Evolutionary conservation across 192 early-diverging fungal species (phyloP).

Genomic region (Paraglomus brasilianum): DNA sequence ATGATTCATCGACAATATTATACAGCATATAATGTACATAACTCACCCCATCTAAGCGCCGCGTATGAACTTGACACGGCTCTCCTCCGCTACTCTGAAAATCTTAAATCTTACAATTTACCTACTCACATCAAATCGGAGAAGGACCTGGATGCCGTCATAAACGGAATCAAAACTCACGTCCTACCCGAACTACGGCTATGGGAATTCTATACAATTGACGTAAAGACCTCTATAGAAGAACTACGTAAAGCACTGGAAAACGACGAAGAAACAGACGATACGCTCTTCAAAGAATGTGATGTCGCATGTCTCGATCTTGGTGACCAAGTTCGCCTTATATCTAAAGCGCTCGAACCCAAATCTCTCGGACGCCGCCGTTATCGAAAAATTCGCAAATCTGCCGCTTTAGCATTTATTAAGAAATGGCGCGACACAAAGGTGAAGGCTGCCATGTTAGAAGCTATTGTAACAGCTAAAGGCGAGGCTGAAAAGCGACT

Average conservation of each 20-base stretch:
- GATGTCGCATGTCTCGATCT: constrained; percentile 46
- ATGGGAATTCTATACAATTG: constrained; percentile 89
- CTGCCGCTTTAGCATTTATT: constrained; percentile 52
- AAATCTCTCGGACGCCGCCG: constrained; percentile 51
- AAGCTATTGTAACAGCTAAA: no score
- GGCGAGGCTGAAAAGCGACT: no score
- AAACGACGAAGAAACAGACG: constrained; percentile 10
- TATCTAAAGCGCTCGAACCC: constrained; percentile 42
- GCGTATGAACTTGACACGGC: constrained; percentile 95
- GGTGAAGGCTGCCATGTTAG: no score
- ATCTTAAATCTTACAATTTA: constrained; percentile 50
- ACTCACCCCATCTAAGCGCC: constrained; percentile 87
- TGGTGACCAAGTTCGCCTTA: constrained; percentile 41
- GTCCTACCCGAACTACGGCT: constrained; percentile 64
- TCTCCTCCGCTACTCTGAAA: constrained; percentile 66
- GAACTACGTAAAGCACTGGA: constrained; percentile 49
- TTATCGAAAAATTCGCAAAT: constrained; percentile 53
- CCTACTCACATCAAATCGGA: constrained; percentile 59
- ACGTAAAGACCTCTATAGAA: constrained; percentile 50
- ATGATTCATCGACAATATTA: neutral
- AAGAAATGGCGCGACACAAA: constrained; percentile 1
- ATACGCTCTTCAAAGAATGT: constrained; percentile 31
- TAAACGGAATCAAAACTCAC: constrained; percentile 55
- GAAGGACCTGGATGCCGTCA: constrained; percentile 62
- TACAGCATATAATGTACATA: constrained; percentile 91